Evolutionary conservation across 208 protist genomes (phyloP).

Genomic region (Strigomonas oncopelti): DNA sequence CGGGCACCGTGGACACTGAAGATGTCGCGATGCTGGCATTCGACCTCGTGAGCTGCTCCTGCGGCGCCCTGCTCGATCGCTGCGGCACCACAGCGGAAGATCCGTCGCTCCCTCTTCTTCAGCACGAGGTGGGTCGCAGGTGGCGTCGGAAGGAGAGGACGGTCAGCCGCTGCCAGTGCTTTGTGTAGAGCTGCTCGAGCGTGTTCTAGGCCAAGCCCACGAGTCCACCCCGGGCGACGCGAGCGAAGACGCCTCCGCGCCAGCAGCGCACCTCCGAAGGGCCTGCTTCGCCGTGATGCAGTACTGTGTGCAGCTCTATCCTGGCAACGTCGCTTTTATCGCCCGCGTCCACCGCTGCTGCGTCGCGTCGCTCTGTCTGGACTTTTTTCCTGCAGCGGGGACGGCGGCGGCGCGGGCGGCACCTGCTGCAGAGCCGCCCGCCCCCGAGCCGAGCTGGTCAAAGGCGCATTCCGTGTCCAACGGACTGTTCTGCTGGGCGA

Average conservation of each 20-base stretch:
- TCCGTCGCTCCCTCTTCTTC: neutral
- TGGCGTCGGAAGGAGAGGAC: neutral
- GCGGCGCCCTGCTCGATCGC: constrained; percentile 35
- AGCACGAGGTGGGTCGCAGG: neutral
- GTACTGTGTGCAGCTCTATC: constrained; percentile 21
- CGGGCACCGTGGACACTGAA: constrained; percentile 21
- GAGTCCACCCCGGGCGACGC: too few relatives aligned
- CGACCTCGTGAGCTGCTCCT: constrained; percentile 51
- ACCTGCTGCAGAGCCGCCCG: too few relatives aligned
- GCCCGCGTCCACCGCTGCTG: neutral
- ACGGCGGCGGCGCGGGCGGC: neutral
- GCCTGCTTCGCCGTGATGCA: constrained; percentile 46
- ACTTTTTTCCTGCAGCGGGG: neutral
- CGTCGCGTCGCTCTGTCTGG: neutral
- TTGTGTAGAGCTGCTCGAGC: neutral
- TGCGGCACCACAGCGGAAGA: constrained; percentile 13
- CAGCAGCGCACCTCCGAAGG: constrained; percentile 28
- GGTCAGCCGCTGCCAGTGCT: neutral
- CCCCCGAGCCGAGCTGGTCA: neutral
- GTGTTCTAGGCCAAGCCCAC: neutral
- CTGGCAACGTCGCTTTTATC: neutral
- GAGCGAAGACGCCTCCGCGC: too few relatives aligned
- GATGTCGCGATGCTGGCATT: constrained; percentile 46
- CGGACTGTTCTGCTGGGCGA: constrained; percentile 4
- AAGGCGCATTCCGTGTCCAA: neutral